These are phyloP conservation scores for Nicotiana sylvestris DNA, from an alignment of 257 asterid genomes.

Conservation along the genomic window DNA sequence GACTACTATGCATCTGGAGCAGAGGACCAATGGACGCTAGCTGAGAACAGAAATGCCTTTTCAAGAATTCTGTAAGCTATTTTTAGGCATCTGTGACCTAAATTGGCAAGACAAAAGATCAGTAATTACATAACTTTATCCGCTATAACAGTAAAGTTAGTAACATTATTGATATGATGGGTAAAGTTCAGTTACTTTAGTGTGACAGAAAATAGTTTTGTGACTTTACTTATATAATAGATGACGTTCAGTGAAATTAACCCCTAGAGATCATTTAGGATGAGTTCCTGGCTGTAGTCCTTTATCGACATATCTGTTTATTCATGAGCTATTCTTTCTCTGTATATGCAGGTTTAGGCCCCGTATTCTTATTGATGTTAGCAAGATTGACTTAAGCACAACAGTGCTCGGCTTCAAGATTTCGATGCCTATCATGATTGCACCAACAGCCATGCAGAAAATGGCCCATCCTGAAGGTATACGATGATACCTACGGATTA, in stretches of 20 bases:
- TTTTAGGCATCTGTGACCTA: not conserved
- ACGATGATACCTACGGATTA: too few species aligned
- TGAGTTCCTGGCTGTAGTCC: not conserved
- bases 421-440: conserved; percentile 96
- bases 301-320: not conserved
- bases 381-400: conserved; percentile 74
- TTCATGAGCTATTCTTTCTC: not conserved
- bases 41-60: conserved; percentile 27
- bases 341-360: conserved; percentile 81
- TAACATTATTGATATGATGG: not conserved
- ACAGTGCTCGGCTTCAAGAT: conserved; percentile 82
- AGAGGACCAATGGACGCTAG: conserved; percentile 24
- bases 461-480: conserved; percentile 97
- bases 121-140: not conserved
- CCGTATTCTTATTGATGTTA: conserved; percentile 84
- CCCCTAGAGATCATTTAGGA: not conserved
- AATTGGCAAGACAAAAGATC: not conserved
- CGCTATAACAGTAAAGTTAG: not conserved
- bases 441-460: conserved; percentile 92
- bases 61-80: conserved; percentile 23
- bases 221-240: not conserved
- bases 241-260: not conserved
- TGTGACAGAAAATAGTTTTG: not conserved
- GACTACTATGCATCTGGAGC: conserved; percentile 30
- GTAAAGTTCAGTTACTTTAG: not conserved